phyloP scores from a whole-genome alignment of 768 basidiomycete species.

The Hydnum rufescens region DNA sequence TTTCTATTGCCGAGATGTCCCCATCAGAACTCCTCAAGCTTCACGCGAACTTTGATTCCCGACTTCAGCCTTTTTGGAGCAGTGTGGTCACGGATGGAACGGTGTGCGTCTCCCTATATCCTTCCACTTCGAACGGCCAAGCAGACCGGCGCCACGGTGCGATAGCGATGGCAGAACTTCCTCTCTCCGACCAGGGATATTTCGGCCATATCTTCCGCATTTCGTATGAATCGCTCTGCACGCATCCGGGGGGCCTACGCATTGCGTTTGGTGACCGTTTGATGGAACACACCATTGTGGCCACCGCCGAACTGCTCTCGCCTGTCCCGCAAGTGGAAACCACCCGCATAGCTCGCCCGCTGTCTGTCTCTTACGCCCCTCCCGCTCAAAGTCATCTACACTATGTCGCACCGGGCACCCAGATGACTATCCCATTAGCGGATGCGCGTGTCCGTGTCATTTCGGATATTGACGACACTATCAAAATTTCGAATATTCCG shows the following conservation, averaged over 20 bases:
- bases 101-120: constrained; percentile 42
- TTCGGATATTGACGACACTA: constrained; percentile 88
- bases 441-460: constrained; percentile 55
- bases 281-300: constrained; percentile 4
- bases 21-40: constrained; percentile 28
- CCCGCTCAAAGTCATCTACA: neutral
- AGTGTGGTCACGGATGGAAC: constrained; percentile 43
- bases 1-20: constrained; percentile 5
- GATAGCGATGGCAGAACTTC: constrained; percentile 29
- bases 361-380: neutral
- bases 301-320: constrained; percentile 10
- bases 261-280: constrained; percentile 38
- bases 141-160: constrained; percentile 21
- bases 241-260: constrained; percentile 35
- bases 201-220: constrained; percentile 47
- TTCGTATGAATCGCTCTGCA: constrained; percentile 46
- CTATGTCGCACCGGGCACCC: constrained; percentile 4
- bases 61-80: constrained; percentile 67
- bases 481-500: constrained; percentile 62
- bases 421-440: constrained; percentile 26
- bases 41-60: constrained; percentile 56
- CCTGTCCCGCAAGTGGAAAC: neutral
- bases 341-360: neutral
- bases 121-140: constrained; percentile 12
- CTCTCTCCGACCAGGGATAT: constrained; percentile 37